Evolutionary conservation across 306 rosid genomes (phyloP).

Genomic region (Albizia julibrissin): DNA sequence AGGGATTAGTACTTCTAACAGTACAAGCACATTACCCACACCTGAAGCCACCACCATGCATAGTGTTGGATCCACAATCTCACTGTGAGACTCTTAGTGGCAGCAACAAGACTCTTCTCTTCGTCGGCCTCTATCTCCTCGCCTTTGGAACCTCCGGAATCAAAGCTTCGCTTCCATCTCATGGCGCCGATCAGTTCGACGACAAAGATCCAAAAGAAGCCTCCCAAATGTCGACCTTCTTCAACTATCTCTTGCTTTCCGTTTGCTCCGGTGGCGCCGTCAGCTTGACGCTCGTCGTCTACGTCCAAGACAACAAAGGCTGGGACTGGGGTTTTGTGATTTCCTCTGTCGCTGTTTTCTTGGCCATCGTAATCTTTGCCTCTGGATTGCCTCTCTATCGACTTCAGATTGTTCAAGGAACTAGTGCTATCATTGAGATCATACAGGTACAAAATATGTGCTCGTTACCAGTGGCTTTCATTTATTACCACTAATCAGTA

Average conservation of each 20-base stretch:
- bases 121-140: conserved; percentile 58
- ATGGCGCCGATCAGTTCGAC: conserved; percentile 92
- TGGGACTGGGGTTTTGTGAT: conserved; percentile 92
- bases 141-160: conserved; percentile 70
- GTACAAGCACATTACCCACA: conserved; percentile 71
- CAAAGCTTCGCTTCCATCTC: conserved; percentile 81
- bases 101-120: conserved; percentile 60
- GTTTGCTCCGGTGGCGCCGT: conserved; percentile 67
- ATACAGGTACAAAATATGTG: conserved; percentile 52
- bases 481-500: no score
- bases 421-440: conserved; percentile 62
- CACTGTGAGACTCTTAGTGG: conserved; percentile 51
- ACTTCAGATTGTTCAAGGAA: conserved; percentile 53
- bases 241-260: conserved; percentile 65
- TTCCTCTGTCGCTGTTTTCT: conserved; percentile 55
- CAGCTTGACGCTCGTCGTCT: conserved; percentile 76
- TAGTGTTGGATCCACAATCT: conserved; percentile 32
- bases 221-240: conserved; percentile 72
- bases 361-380: conserved; percentile 50
- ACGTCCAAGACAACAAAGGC: conserved; percentile 73
- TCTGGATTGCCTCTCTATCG: conserved; percentile 75
- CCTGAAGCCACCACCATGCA: conserved; percentile 66
- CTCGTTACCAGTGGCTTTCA: not conserved
- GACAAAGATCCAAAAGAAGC: conserved; percentile 75
- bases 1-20: conserved; percentile 72